Base-by-base conservation (phyloP, 352 stramenopile genomes). In the Phytopythium kandeliae region DNA sequence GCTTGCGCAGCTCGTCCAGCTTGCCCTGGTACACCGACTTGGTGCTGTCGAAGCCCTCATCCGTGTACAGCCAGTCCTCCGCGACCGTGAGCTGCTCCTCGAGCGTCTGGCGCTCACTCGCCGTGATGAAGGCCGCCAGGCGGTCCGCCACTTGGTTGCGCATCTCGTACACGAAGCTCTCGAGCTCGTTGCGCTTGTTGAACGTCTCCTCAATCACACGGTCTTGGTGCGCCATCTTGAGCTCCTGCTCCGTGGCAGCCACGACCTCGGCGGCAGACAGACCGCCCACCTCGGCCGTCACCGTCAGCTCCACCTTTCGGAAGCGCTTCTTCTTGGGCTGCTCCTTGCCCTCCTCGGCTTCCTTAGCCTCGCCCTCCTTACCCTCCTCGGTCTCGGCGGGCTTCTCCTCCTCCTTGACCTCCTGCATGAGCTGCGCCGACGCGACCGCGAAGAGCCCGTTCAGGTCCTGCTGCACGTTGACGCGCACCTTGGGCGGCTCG, bases 131-230 rank as follows among this genome's bases (percentile, higher is more conserved):
- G 22, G 74, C 70, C 22, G 78, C 66, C 30, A 97, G 78, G 53
- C 78, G 75, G 56, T 91, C 85, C 58, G 71, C 71, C 52, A 98
- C 67, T 57, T 98, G 96, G 81, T 99, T 97, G 48, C 97, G 91
- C 95, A 99, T 98, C 65, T 96, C 87, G 77, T 99, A 99, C 65
- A 99, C 96, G 69, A 99, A 99, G 38, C 88, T 97, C 69, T 99
- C 97, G 28, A 99, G 81, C 66, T 99, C 97, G 71, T 99, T 99
- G 58, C 96, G 85, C 78, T 97, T 99, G 79, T 99, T 97, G 50
- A 95, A 86, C 24, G 97, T 99, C 72, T 99, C 96, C 43, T 89
- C 71, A 19, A 98, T 95, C 33, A 99, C 74, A 53, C 94, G 89
- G 69, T 99, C 96, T 67, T 97, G 80, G 69, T 97, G 89, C 19